A percentile compares a stretch with the other conserved stretches of the same genome.
Evolutionary conservation across 495 filamentous ascomycete species (phyloP).

Genomic region (Patellaria atrata): DNA sequence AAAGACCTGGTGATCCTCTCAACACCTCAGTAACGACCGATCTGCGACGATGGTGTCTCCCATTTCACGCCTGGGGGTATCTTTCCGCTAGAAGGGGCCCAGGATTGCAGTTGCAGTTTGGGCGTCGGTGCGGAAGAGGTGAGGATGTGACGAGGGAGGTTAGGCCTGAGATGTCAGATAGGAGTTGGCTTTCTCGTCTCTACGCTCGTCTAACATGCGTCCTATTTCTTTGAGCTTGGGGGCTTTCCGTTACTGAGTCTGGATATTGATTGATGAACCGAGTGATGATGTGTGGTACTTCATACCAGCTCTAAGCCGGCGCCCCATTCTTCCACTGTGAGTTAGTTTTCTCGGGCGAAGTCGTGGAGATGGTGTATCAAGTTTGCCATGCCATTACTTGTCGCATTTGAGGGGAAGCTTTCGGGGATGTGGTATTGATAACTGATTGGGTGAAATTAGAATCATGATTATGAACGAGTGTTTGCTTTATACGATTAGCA

Average conservation of each 20-base stretch:
- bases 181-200: slow-evolving; percentile 60
- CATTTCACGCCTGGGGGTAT: slow-evolving; percentile 49
- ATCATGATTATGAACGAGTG: slow-evolving; percentile 25
- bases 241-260: slow-evolving; percentile 10
- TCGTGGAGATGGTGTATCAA: slow-evolving; percentile 44
- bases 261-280: not conserved
- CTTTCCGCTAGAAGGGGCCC: slow-evolving; percentile 62
- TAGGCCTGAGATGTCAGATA: slow-evolving; percentile 59
- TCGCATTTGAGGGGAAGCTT: slow-evolving; percentile 41
- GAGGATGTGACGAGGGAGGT: slow-evolving; percentile 55
- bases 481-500: slow-evolving; percentile 1
- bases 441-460: slow-evolving; percentile 54
- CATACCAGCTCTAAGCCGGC: slow-evolving; percentile 24
- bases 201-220: slow-evolving; percentile 51
- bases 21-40: slow-evolving; percentile 23
- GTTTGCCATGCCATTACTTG: slow-evolving; percentile 38
- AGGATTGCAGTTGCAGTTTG: slow-evolving; percentile 60
- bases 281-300: not conserved
- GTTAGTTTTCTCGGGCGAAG: slow-evolving; percentile 43
- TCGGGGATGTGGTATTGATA: slow-evolving; percentile 55
- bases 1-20: slow-evolving; percentile 43
- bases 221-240: slow-evolving; percentile 68
- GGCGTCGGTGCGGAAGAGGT: slow-evolving; percentile 34
- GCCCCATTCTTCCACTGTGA: slow-evolving; percentile 41
- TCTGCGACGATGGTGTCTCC: slow-evolving; percentile 43